phyloP scores from a whole-genome alignment of 2,329 filamentous ascomycete species.

The Cadophora sp. region DNA sequence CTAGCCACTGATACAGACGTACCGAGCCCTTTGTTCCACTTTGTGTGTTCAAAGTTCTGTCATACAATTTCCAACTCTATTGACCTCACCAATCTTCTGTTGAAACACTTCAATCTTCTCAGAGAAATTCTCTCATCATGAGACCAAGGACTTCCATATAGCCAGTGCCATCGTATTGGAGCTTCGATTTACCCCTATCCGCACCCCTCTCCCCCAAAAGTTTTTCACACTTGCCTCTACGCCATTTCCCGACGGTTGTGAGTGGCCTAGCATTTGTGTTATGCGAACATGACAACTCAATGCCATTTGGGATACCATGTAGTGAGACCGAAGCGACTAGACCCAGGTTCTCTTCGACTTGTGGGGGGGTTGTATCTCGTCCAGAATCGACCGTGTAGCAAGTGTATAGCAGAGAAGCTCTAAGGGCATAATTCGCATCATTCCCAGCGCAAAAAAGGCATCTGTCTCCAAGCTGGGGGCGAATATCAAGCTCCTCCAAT shows the following conservation, averaged over 20 bases:
- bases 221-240: too few species aligned
- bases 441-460: background rate
- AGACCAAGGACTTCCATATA: background rate
- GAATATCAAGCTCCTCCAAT: background rate
- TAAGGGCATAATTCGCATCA: background rate
- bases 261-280: too few species aligned
- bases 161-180: background rate
- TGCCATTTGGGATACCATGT: too few species aligned
- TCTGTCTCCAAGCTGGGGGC: background rate
- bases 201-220: too few species aligned
- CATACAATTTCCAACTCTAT: background rate
- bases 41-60: background rate
- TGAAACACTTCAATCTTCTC: background rate
- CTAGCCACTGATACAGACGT: too few species aligned
- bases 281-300: too few species aligned
- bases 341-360: too few species aligned
- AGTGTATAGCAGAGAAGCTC: background rate
- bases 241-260: too few species aligned
- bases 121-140: background rate
- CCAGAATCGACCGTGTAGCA: background rate
- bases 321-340: too few species aligned
- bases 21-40: background rate
- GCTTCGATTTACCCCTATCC: too few species aligned
- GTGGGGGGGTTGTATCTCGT: too few species aligned
- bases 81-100: background rate